Evolutionary conservation across 2,329 filamentous ascomycete genomes (phyloP), one percentile per base, ranked within the genome.

Genomic region (Pseudopyrenochaeta lycopersici): DNA sequence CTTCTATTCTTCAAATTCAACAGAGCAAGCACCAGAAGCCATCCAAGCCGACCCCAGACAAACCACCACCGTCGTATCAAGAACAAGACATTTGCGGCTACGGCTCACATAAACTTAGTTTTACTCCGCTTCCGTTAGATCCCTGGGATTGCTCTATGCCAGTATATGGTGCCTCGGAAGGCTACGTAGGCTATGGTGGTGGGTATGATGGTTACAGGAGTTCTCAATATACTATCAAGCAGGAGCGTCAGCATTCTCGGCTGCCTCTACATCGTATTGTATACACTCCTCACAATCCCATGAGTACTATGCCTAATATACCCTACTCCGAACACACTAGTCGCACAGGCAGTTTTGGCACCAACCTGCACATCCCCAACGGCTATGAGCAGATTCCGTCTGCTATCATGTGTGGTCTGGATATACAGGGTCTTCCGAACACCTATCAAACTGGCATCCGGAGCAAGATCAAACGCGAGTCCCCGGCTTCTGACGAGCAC

Each of bases 381-480:
- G 7, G 23, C 15, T 38, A 42, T 7, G 44, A 46, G 21, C 40
- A 18, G 11, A 15, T 14, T 14, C 14, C 40, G 4, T 27, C 33
- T 12, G 9, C 18, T 3, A 7, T 4, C 18, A 15, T 36, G 31
- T 11, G 31, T 33, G 12, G 29, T 15, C 27, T 41, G 20, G 12
- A 20, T 12, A 35, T 30, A n/a, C 43, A 43, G 18, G 33, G 33
- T 10, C n/a, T 2, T 17, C 9, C 14, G 2, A 17, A 36, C 33
- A 17, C 30, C 12, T 31, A 46, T 10, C 46, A 46, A 4, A 11
- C 2, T n/a, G 32, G 15, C 2, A 15, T 32, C 2, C 46, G 33
- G 1, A 14, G 39, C 6, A 52, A 45, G 29, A 54, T 68, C 54
- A 70, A 68, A 46, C 56, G 56, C 6, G 64, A 70, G 40, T 52